Base-by-base conservation (phyloP, 768 basidiomycete species). In the Tulasnella sp. region DNA sequence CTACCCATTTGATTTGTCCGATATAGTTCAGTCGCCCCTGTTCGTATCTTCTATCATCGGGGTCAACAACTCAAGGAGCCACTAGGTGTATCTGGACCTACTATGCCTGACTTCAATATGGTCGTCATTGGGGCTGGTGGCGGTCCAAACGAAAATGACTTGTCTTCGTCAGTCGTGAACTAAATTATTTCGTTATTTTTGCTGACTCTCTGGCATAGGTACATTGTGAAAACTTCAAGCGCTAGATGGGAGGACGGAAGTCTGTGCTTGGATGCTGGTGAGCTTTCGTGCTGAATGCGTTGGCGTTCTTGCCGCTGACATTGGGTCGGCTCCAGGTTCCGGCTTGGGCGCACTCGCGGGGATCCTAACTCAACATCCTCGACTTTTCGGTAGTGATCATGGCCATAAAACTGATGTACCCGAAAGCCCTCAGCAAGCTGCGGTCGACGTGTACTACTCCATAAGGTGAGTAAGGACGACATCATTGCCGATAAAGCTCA, bases 231-330 rank as follows among this genome's bases (percentile, higher is more conserved):
- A 68, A 79, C 87, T 7, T 74, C 71, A 64, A 69, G 75, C 34
- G 67, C 76, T 9, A 67, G 73, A 8, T 97, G 94, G 94, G 76
- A 80, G 61, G 85, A 90, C 48, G 93, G 92, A 3, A 80, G 86
- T 48, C 64, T 95, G 4, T 86, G 84, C 1, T 69, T 98, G 53
- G 95, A 98, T 74, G 95, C 90, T 68, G 92, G 92, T 88, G 62
- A 64, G 79, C 70, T 13, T 44, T 11, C n/a, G 17, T 59, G 17
- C 29, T 54, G 51, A 10, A 4, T n/a, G 23, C 56, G 3, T 41
- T 54, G 24, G n/a, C 23, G 21, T 19, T 24, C 19, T 38, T 38
- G 38, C 10, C 43, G 8, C 23, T 8, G 55, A 56, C 43, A 24
- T 32, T 19, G 30, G 48, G 9, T n/a, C 24, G 41, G 38, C 13